A percentile compares a stretch with the other conserved stretches of the same genome.
Conservation (phyloP, 164 flowering plant genomes). For the Houttuynia cordata region DNA sequence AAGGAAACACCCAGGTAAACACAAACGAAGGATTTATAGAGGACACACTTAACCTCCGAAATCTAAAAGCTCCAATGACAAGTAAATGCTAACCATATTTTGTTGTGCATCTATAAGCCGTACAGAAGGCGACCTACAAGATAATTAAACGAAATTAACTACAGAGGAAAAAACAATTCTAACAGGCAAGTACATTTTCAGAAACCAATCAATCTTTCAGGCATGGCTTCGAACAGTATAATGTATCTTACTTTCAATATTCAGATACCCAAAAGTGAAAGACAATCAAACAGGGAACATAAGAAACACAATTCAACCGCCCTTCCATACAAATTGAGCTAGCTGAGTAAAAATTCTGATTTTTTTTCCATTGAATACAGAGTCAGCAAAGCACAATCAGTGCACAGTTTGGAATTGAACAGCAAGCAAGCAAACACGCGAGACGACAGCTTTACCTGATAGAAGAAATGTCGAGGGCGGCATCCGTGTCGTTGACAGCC, state of each 20-base stretch:
- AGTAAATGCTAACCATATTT: slow-evolving; percentile 48
- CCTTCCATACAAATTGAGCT: too few relatives aligned
- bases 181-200: neutral
- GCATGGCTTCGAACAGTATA: too few relatives aligned
- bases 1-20: slow-evolving; percentile 1
- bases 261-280: too few relatives aligned
- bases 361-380: neutral
- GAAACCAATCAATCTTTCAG: neutral
- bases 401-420: too few relatives aligned
- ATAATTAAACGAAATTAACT: slow-evolving; percentile 3
- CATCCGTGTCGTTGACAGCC: slow-evolving; percentile 23
- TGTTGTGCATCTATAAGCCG: slow-evolving; percentile 73
- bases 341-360: too few relatives aligned
- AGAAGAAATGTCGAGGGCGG: slow-evolving; percentile 37
- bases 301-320: too few relatives aligned
- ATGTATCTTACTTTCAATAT: too few relatives aligned
- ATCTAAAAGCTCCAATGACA: neutral
- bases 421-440: neutral
- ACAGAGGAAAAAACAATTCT: too few relatives aligned
- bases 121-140: slow-evolving; percentile 53
- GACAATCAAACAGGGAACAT: too few relatives aligned
- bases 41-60: neutral
- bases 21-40: too few relatives aligned
- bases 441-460: slow-evolving; percentile 25
- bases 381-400: neutral